phyloP scores from a whole-genome alignment of 1,284 basidiomycete species.

The Kwoniella shivajii region DNA sequence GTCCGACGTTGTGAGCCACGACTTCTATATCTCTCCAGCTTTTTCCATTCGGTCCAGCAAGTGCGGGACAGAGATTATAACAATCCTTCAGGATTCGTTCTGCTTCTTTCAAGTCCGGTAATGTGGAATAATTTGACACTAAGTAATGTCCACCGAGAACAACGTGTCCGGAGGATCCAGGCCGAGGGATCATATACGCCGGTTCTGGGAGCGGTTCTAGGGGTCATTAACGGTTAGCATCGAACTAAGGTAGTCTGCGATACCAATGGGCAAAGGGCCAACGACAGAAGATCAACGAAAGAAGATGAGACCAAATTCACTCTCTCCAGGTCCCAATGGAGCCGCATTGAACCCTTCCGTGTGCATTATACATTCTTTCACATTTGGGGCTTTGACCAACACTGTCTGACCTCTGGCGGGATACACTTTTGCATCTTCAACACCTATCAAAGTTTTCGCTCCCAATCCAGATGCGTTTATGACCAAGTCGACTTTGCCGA shows the following conservation, averaged over 20 bases:
- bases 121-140: conserved; percentile 40
- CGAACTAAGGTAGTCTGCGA: not conserved
- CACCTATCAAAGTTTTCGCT: conserved; percentile 45
- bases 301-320: conserved; percentile 2
- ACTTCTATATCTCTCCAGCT: conserved; percentile 57
- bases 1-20: conserved; percentile 65
- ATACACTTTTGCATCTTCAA: conserved; percentile 48
- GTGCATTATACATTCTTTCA: conserved; percentile 32
- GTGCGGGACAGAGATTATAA: conserved; percentile 48
- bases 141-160: conserved; percentile 50
- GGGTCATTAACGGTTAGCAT: not conserved
- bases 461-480: conserved; percentile 57
- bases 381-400: conserved; percentile 41
- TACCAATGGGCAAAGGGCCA: not conserved
- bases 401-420: conserved; percentile 53
- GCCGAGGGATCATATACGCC: conserved; percentile 55
- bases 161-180: conserved; percentile 50
- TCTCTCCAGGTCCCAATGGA: conserved; percentile 13
- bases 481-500: conserved; percentile 46
- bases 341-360: conserved; percentile 19
- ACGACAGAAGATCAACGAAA: not conserved
- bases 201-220: conserved; percentile 14
- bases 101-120: conserved; percentile 38
- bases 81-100: conserved; percentile 52
- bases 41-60: conserved; percentile 43